Conservation (phyloP, 2,329 filamentous ascomycete species). For the Penicillium sp. region DNA sequence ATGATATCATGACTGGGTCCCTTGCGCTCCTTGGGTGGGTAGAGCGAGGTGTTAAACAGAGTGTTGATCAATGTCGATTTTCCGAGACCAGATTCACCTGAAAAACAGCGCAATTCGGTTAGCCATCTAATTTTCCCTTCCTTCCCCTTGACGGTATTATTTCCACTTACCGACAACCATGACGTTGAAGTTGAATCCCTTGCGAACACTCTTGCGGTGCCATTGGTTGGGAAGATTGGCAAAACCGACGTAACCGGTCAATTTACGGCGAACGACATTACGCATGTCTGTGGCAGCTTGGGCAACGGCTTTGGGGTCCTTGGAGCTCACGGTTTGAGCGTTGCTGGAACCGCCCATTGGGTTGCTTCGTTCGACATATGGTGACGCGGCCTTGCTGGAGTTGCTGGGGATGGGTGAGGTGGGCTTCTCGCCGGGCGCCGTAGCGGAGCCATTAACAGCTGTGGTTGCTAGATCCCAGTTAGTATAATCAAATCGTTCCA, state of each 20-base stretch:
- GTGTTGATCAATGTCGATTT: slow-evolving; percentile 99
- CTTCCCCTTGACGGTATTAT: neutral
- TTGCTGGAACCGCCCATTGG: slow-evolving; percentile 52
- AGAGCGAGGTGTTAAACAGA: slow-evolving; percentile 98
- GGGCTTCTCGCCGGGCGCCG: slow-evolving; percentile 11
- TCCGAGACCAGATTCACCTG: slow-evolving; percentile 97
- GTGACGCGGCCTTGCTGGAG: slow-evolving; percentile 51
- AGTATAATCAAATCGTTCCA: slow-evolving; percentile 22
- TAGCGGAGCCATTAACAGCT: slow-evolving; percentile 24
- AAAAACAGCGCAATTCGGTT: neutral
- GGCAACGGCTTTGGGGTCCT: slow-evolving; percentile 57
- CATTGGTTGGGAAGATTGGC: slow-evolving; percentile 99
- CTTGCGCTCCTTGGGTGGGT: slow-evolving; percentile 98
- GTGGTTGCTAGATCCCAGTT: slow-evolving; percentile 21
- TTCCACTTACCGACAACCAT: slow-evolving; percentile 93
- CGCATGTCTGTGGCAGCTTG: slow-evolving; percentile 65
- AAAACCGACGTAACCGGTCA: slow-evolving; percentile 97
- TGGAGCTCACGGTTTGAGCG: slow-evolving; percentile 60
- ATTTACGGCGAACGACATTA: slow-evolving; percentile 97
- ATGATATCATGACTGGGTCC: slow-evolving; percentile 96
- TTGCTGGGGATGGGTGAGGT: slow-evolving; percentile 29
- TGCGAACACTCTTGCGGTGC: slow-evolving; percentile 99
- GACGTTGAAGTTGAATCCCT: slow-evolving; percentile 99
- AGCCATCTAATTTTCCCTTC: neutral
- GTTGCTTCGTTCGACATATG: slow-evolving; percentile 57